These are phyloP conservation scores for Nemania serpens DNA, from an alignment of 2,329 filamentous ascomycete genomes.

Conservation along the genomic window DNA sequence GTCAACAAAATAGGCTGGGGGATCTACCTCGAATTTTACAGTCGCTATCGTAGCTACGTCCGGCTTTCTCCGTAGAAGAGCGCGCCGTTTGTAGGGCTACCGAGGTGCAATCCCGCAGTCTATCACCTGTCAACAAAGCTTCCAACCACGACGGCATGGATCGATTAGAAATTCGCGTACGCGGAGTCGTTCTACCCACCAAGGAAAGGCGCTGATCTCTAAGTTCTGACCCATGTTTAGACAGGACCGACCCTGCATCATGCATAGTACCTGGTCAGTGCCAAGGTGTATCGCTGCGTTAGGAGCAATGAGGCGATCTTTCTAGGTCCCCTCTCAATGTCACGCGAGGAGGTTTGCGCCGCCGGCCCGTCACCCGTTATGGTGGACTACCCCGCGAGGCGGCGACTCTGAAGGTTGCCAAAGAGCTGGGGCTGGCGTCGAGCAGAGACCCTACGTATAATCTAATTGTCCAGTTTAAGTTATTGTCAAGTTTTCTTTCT, in stretches of 20 bases:
- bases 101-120: background rate
- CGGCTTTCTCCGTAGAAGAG: no score
- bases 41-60: no score
- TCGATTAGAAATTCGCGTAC: no score
- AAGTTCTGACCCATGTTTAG: no score
- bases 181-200: no score
- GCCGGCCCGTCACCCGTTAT: background rate
- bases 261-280: background rate
- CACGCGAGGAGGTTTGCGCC: slow-evolving; percentile 8
- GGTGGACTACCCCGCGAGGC: slow-evolving; percentile 11
- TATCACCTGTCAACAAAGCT: background rate
- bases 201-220: no score
- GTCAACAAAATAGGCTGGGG: no score
- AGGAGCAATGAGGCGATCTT: slow-evolving; percentile 11
- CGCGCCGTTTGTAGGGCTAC: background rate
- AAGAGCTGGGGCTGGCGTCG: background rate
- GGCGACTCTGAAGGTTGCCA: slow-evolving; percentile 8
- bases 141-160: no score
- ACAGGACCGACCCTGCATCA: background rate
- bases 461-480: background rate
- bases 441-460: background rate
- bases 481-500: no score
- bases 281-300: background rate
- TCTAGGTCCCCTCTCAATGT: background rate
- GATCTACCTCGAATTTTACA: no score